Percentiles rank a stretch among this genome's conserved stretches.
Conservation (phyloP, 2,329 filamentous ascomycete species). For the Cercospora sp. region DNA sequence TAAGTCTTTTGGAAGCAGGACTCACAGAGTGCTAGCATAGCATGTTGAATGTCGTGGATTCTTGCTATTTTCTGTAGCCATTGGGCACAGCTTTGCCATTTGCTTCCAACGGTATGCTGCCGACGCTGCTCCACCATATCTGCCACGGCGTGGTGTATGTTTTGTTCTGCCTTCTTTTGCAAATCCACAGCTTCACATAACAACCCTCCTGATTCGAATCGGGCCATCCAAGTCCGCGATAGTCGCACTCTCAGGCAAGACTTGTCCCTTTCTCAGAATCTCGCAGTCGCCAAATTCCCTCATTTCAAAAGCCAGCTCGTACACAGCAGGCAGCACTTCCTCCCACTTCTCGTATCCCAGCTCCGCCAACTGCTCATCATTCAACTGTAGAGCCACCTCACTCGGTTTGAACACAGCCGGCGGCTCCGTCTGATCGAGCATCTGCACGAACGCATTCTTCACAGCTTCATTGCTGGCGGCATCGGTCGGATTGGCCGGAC, state of each 20-base stretch:
- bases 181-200: constrained; percentile 6
- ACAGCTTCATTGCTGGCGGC: constrained; percentile 33
- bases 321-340: constrained; percentile 49
- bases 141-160: background rate
- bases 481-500: constrained; percentile 28
- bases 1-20: background rate
- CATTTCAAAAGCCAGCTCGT: constrained; percentile 49
- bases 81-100: background rate
- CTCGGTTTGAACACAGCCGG: constrained; percentile 56
- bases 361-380: constrained; percentile 41
- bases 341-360: constrained; percentile 46
- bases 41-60: background rate
- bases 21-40: background rate
- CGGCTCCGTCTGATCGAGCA: constrained; percentile 37
- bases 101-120: background rate
- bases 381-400: constrained; percentile 50
- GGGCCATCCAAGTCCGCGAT: constrained; percentile 48
- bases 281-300: constrained; percentile 50
- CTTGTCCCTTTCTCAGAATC: constrained; percentile 50
- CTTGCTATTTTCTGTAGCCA: background rate
- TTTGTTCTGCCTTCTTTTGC: background rate
- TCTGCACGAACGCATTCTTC: constrained; percentile 30
- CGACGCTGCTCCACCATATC: background rate
- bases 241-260: constrained; percentile 40
- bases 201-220: constrained; percentile 43